Evolutionary conservation across 2,329 filamentous ascomycete species (phyloP).

Genomic region (Pleurostoma richardsiae): DNA sequence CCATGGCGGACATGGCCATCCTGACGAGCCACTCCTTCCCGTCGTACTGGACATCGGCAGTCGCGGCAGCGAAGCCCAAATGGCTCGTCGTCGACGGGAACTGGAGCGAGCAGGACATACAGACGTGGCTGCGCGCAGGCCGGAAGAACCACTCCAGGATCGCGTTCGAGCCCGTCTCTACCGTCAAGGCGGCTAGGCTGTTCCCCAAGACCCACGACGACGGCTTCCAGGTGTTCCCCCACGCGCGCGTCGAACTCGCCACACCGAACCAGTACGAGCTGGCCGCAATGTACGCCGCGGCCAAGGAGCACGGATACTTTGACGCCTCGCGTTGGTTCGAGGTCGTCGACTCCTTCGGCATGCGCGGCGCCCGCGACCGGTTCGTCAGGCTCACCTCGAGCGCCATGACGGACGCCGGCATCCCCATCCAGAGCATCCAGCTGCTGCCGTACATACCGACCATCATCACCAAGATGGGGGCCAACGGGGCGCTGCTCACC

Average conservation of each 20-base stretch:
- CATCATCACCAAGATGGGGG: conserved; percentile 79
- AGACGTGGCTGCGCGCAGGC: conserved; percentile 61
- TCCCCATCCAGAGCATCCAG: conserved; percentile 79
- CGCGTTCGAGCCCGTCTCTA: conserved; percentile 87
- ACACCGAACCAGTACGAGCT: conserved; percentile 85
- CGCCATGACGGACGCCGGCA: conserved; percentile 69
- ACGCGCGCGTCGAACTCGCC: conserved; percentile 63
- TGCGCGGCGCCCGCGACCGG: conserved; percentile 65
- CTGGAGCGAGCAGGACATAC: conserved; percentile 65
- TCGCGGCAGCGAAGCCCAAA: conserved; percentile 54
- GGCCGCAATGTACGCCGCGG: conserved; percentile 68
- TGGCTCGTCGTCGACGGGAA: conserved; percentile 87
- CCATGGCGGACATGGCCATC: conserved; percentile 94
- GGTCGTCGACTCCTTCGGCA: conserved; percentile 73
- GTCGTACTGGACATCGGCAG: conserved; percentile 54
- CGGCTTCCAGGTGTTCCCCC: conserved; percentile 48
- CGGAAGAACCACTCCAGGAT: conserved; percentile 52
- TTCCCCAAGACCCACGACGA: conserved; percentile 46
- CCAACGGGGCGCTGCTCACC: conserved; percentile 69
- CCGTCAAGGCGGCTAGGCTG: conserved; percentile 67
- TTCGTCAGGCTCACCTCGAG: conserved; percentile 64
- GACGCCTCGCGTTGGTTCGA: conserved; percentile 69
- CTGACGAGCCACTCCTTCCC: conserved; percentile 54
- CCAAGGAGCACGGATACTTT: conserved; percentile 62
- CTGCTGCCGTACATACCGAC: conserved; percentile 84